phyloP scores from a whole-genome alignment of 1,284 basidiomycete species.

The Cystobasidium slooffiae region DNA sequence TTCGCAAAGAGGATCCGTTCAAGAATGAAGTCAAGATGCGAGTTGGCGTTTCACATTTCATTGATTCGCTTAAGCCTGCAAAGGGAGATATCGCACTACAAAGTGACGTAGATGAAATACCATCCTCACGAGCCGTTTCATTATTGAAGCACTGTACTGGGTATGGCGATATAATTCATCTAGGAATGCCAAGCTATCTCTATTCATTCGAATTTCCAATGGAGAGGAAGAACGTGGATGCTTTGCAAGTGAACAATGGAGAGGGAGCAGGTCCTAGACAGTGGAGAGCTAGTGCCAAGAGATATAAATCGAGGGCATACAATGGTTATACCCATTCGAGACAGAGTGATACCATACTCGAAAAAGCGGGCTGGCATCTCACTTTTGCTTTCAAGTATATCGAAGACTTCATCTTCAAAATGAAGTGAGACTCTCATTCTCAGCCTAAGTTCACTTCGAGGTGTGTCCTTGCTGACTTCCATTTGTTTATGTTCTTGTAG shows the following conservation, averaged over 20 bases:
- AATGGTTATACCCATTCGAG: constrained; percentile 65
- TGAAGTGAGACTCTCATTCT: constrained; percentile 57
- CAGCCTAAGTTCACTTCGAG: not conserved
- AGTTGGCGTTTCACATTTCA: constrained; percentile 22
- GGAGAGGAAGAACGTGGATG: not conserved
- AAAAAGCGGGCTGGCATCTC: constrained; percentile 65
- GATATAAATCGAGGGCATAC: constrained; percentile 47
- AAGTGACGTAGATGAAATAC: constrained; percentile 73
- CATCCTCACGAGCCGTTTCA: constrained; percentile 64
- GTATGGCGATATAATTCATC: constrained; percentile 65
- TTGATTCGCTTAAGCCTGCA: constrained; percentile 3
- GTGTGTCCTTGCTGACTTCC: not conserved
- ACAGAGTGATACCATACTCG: constrained; percentile 63
- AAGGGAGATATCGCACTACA: constrained; percentile 61
- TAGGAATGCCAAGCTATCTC: constrained; percentile 68
- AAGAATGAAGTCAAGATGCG: constrained; percentile 36
- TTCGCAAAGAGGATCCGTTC: constrained; percentile 29
- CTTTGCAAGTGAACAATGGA: constrained; percentile 39
- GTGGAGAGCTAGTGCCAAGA: constrained; percentile 47
- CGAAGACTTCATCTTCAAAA: constrained; percentile 67
- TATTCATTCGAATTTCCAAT: constrained; percentile 68
- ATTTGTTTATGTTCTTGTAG: constrained; percentile 28
- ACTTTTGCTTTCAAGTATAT: constrained; percentile 66
- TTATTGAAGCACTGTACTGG: constrained; percentile 66
- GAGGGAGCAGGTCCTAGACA: constrained; percentile 44